Percentiles rank a stretch among this genome's conserved stretches.
These are phyloP conservation scores for Galeopsis tetrahit DNA, from an alignment of 257 asterid genomes.

Conservation along the genomic window DNA sequence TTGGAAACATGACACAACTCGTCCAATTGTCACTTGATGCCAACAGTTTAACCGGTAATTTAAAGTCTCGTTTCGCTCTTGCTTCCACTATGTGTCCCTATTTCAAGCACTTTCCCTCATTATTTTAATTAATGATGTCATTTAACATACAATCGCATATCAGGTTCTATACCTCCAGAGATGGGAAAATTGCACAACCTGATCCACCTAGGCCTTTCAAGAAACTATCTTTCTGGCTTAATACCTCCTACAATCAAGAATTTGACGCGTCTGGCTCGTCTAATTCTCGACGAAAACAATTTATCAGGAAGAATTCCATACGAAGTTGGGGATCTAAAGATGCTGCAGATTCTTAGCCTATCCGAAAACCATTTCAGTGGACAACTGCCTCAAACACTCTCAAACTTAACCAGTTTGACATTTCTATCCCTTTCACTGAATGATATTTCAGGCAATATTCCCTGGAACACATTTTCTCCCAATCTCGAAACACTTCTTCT, in stretches of 20 bases:
- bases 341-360: conserved; percentile 1
- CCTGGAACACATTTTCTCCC: not conserved
- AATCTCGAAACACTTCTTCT: not conserved
- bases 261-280: not conserved
- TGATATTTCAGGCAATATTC: not conserved
- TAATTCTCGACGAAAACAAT: not conserved
- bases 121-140: too few species aligned
- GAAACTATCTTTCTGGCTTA: not conserved
- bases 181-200: not conserved
- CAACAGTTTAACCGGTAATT: conserved; percentile 4
- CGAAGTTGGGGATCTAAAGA: not conserved
- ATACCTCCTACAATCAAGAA: conserved; percentile 2
- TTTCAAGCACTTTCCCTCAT: too few species aligned
- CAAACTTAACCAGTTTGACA: not conserved
- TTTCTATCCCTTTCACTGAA: not conserved
- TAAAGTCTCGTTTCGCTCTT: not conserved
- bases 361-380: not conserved
- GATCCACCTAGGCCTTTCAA: not conserved
- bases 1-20: conserved; percentile 17
- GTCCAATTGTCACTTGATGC: not conserved
- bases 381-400: not conserved
- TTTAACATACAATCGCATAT: not conserved
- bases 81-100: too few species aligned
- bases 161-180: conserved; percentile 11
- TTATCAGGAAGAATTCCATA: conserved; percentile 5